Evolutionary conservation across 2,329 filamentous ascomycete genomes (phyloP), one percentile per base, ranked within the genome.

Genomic region (Myriosclerotinia curreyana): DNA sequence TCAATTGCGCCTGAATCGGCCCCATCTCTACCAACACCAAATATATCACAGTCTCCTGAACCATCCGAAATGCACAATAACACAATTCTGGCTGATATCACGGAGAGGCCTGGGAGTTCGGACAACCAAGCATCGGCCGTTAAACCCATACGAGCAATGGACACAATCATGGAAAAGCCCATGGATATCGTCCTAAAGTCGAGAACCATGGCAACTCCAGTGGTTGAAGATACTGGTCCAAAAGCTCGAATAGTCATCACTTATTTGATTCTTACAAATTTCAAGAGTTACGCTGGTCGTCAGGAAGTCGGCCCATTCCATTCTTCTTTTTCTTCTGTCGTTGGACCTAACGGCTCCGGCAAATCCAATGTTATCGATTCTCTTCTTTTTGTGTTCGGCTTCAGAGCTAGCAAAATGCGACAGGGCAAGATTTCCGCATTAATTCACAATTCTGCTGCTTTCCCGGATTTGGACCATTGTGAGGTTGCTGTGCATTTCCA

Each of bases 321-420:
- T 75, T 85, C 91, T 1, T 99, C 95, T 0, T 99, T 99, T 78
- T 97, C 95, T 1, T 97, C 95, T 0, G 95, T 99, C 2, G 95
- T 99, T 12, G 96, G 95, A 0, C 95, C 96, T 58, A 99, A 99
- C 75, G 95, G 95, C 66, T 99, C 95, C 12, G 95, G 95, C 65
- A 99, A 99, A 76, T 98, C 95, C 28, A 99, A 99, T 72, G 96
- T 99, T 67, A 99, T 99, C 74, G 95, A 99, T 77, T 97, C 95
- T 2, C 80, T 99, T 36, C 85, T 99, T 0, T 99, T 99, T 73
- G 95, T 99, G n/a, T 99, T 99, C 74, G 95, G 96, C 62, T 99
- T 99, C 80, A 88, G 95, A 66, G 95, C 95, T 50, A 98, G 94
- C 82, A 99, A 99, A 79, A 99, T 99, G 95, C 86, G 95, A 73